phyloP scores from a whole-genome alignment of 1,284 basidiomycete genomes.

The Ustilago shanxiensis region DNA sequence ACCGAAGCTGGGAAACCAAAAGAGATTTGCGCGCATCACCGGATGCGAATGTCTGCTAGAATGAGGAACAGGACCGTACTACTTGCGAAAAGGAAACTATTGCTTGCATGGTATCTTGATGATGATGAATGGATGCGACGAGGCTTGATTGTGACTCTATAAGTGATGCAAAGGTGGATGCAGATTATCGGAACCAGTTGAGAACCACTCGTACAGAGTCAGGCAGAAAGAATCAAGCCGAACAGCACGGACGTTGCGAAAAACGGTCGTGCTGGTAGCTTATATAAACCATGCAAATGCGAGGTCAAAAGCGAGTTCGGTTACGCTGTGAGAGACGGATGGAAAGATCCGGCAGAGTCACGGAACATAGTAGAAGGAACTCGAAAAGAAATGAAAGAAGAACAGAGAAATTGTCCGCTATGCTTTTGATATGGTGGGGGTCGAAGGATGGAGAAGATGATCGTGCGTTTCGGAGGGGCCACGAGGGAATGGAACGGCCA shows the following conservation, averaged over 20 bases:
- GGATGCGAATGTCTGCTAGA: constrained; percentile 40
- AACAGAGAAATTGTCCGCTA: constrained; percentile 47
- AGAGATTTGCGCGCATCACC: constrained; percentile 17
- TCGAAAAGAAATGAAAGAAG: constrained; percentile 7
- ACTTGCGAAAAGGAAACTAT: constrained; percentile 37
- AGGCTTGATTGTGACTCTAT: constrained; percentile 33
- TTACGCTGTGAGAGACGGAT: not conserved
- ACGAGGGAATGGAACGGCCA: constrained; percentile 4
- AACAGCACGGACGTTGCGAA: constrained; percentile 8
- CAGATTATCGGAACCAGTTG: constrained; percentile 45
- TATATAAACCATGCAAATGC: constrained; percentile 42
- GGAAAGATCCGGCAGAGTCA: not conserved
- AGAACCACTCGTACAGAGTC: constrained; percentile 48
- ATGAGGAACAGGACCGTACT: constrained; percentile 33
- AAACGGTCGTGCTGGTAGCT: constrained; percentile 21
- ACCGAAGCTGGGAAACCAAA: constrained; percentile 12
- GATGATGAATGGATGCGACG: constrained; percentile 22
- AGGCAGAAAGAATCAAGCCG: constrained; percentile 21
- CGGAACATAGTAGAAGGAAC: no score
- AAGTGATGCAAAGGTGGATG: constrained; percentile 52
- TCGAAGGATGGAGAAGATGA: constrained; percentile 13
- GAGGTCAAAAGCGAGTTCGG: not conserved
- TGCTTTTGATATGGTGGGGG: constrained; percentile 24
- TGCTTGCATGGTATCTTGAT: constrained; percentile 55
- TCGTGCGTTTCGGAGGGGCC: constrained; percentile 44